phyloP scores from a whole-genome alignment of 108 stramenopile species.

The Aurantiochytrium sp. region DNA sequence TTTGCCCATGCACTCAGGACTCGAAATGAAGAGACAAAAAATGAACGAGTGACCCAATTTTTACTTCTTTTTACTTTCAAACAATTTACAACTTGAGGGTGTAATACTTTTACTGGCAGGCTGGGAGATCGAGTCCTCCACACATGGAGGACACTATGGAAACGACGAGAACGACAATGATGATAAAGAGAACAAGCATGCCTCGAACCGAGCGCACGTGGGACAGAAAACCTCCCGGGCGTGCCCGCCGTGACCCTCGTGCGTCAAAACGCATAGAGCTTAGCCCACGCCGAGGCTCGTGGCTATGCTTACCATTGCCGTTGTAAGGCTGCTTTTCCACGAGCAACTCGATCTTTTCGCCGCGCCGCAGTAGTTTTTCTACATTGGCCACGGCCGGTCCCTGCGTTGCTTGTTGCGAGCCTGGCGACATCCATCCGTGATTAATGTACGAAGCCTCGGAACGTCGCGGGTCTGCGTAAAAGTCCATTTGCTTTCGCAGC shows the following conservation, averaged over 20 bases:
- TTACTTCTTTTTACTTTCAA: neutral
- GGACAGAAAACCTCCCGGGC: neutral
- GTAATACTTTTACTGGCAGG: neutral
- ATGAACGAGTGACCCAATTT: neutral
- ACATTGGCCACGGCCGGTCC: slow-evolving; percentile 93
- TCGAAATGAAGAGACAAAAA: neutral
- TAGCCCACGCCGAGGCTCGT: neutral
- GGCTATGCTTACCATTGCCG: slow-evolving; percentile 52
- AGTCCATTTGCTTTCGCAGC: slow-evolving; percentile 47
- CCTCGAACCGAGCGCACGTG: neutral
- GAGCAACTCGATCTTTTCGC: slow-evolving; percentile 94
- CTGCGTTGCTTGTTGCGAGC: slow-evolving; percentile 64
- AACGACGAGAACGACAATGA: neutral
- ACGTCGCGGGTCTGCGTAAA: slow-evolving; percentile 60
- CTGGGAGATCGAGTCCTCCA: neutral
- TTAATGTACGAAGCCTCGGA: slow-evolving; percentile 56
- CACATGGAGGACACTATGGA: neutral
- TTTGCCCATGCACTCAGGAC: neutral
- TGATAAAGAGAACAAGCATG: neutral
- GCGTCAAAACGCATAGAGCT: neutral
- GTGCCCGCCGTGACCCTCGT: neutral
- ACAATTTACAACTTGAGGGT: neutral
- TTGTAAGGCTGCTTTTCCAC: slow-evolving; percentile 75
- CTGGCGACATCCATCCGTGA: slow-evolving; percentile 76
- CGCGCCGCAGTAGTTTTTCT: slow-evolving; percentile 84